A percentile compares a stretch with the other conserved stretches of the same genome.
Evolutionary conservation across 2,329 filamentous ascomycete species (phyloP).

Genomic region (Thielaviopsis ethacetica): DNA sequence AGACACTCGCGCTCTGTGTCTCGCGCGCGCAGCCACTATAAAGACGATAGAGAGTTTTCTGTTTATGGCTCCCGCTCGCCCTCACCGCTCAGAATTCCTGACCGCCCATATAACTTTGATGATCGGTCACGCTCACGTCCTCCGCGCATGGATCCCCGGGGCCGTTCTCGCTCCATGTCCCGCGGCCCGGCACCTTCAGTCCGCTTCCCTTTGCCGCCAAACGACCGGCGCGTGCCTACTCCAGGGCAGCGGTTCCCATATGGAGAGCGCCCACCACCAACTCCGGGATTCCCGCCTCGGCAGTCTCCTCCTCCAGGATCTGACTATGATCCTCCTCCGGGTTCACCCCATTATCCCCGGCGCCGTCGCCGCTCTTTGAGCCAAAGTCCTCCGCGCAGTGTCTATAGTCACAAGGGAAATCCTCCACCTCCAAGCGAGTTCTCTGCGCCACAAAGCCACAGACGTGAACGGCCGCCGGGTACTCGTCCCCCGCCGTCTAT

Average conservation of each 20-base stretch:
- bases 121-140: constrained; percentile 5
- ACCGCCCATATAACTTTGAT: neutral
- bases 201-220: neutral
- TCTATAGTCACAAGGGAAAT: neutral
- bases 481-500: neutral
- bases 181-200: constrained; percentile 4
- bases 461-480: neutral
- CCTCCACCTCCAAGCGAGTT: neutral
- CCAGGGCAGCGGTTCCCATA: neutral
- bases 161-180: constrained; percentile 1
- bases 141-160: neutral
- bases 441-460: no score
- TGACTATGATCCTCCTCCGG: constrained; percentile 6
- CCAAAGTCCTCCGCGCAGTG: neutral
- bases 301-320: neutral
- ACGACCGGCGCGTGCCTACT: neutral
- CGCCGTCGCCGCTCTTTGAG: constrained; percentile 19
- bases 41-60: neutral
- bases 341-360: constrained; percentile 22
- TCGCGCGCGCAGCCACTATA: neutral
- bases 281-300: neutral
- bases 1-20: neutral
- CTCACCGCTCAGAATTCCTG: neutral
- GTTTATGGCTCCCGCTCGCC: neutral
- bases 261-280: neutral